These are phyloP conservation scores for Chenopodium quinoa DNA, from an alignment of 148 eudicot species.

Conservation along the genomic window DNA sequence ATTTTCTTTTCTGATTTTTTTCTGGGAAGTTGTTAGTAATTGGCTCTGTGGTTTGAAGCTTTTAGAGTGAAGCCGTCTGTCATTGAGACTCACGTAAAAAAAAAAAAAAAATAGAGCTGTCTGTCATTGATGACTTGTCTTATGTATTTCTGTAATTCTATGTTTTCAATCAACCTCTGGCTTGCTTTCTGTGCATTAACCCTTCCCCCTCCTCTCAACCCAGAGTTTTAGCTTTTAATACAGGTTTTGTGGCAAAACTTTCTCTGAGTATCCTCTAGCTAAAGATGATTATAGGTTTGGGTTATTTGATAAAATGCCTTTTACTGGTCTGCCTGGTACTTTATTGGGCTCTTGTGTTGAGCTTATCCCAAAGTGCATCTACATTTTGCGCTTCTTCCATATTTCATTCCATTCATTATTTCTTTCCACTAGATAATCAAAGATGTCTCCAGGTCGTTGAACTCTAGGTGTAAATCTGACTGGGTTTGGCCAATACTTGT, in stretches of 20 bases:
- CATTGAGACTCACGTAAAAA: too few species aligned
- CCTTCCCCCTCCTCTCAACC: too few species aligned
- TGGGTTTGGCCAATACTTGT: not conserved
- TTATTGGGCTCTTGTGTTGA: not conserved
- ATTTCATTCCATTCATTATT: not conserved
- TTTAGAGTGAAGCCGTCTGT: not conserved
- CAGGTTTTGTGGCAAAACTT: not conserved
- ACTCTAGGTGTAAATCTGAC: not conserved
- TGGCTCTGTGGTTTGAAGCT: not conserved
- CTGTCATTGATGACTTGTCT: too few species aligned
- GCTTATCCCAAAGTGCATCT: not conserved
- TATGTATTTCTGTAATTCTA: too few species aligned
- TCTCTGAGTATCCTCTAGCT: not conserved
- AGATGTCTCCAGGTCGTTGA: not conserved
- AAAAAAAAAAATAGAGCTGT: not conserved
- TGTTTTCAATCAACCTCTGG: too few species aligned
- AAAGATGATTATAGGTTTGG: not conserved
- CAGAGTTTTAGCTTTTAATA: too few species aligned
- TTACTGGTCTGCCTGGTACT: not conserved
- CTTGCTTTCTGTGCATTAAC: too few species aligned
- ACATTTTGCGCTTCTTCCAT: not conserved
- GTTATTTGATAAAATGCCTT: not conserved
- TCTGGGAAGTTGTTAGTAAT: not conserved
- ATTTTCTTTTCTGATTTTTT: not conserved
- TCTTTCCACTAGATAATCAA: not conserved